These are phyloP conservation scores for Aspergillus panamensis DNA, from an alignment of 495 filamentous ascomycete genomes.

Conservation along the genomic window DNA sequence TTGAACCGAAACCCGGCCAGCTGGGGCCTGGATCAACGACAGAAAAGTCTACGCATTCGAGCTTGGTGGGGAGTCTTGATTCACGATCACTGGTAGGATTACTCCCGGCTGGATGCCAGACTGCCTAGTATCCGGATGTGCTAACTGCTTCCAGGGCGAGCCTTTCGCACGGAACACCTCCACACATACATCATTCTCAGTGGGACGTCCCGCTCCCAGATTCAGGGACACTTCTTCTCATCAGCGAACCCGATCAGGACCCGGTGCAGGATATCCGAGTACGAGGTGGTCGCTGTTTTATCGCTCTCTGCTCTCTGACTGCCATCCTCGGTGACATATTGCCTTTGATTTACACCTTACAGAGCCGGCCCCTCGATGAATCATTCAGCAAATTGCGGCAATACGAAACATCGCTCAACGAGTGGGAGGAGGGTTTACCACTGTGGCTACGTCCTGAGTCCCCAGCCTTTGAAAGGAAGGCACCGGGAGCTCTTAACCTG, in stretches of 20 bases:
- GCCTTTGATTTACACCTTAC: conserved; percentile 5
- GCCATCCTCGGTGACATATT: conserved; percentile 7
- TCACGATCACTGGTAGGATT: conserved; percentile 8
- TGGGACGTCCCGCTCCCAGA: conserved; percentile 10
- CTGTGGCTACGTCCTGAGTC: conserved; percentile 2
- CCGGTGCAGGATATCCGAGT: neutral
- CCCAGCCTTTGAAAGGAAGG: conserved; percentile 7
- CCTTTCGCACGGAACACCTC: conserved; percentile 8
- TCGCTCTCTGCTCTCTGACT: conserved; percentile 5
- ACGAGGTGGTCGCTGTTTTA: conserved; percentile 3
- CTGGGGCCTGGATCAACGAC: conserved; percentile 8
- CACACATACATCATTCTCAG: conserved; percentile 5
- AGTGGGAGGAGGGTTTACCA: conserved; percentile 9
- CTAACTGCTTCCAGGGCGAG: conserved; percentile 4
- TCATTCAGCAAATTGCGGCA: conserved; percentile 5
- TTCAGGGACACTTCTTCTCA: conserved; percentile 1
- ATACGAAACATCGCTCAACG: conserved; percentile 10
- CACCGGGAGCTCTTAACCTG: conserved; percentile 4
- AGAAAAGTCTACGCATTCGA: conserved; percentile 12
- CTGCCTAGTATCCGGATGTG: neutral
- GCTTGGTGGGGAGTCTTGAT: conserved; percentile 11
- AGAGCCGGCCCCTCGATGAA: neutral
- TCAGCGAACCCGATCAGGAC: neutral
- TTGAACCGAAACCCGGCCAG: conserved; percentile 9
- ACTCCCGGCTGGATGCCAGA: neutral